phyloP scores from a whole-genome alignment of 2,329 filamentous ascomycete species.

The Alternaria brassicicola region DNA sequence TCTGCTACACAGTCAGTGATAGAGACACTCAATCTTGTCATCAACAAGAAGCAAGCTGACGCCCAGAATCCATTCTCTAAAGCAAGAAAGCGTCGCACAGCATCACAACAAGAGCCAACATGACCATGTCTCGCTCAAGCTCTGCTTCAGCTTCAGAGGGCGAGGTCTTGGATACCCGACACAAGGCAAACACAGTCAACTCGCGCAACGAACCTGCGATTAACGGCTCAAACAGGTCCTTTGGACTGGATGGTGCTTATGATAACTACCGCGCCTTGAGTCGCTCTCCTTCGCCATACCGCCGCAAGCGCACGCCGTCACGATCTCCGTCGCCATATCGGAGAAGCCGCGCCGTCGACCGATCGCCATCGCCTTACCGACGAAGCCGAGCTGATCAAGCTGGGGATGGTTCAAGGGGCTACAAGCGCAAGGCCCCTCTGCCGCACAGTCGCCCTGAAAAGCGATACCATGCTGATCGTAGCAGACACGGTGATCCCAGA shows the following conservation, averaged over 20 bases:
- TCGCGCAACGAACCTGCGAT: conserved; percentile 38
- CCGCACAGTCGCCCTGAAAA: conserved; percentile 58
- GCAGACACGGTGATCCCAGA: conserved; percentile 61
- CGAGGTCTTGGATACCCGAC: conserved; percentile 34
- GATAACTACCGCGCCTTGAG: conserved; percentile 35
- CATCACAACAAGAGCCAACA: conserved; percentile 15
- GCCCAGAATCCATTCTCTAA: conserved; percentile 23
- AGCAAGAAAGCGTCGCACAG: conserved; percentile 10
- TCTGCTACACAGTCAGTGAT: conserved; percentile 47
- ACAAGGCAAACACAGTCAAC: conserved; percentile 46
- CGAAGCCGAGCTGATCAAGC: conserved; percentile 31
- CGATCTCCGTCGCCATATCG: conserved; percentile 41
- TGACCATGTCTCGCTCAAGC: conserved; percentile 35
- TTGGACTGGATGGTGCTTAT: conserved; percentile 36
- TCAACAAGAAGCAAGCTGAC: conserved; percentile 43
- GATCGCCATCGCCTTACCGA: conserved; percentile 40
- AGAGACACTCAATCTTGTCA: conserved; percentile 37
- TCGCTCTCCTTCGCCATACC: conserved; percentile 43
- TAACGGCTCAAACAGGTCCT: conserved; percentile 44
- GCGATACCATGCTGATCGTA: conserved; percentile 54
- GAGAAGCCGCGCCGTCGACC: conserved; percentile 25
- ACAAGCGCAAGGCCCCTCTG: conserved; percentile 52
- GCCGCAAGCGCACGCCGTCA: conserved; percentile 30
- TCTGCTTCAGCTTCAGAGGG: conserved; percentile 41
- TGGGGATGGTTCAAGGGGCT: conserved; percentile 40